Base-by-base conservation (phyloP, 805 yeast species). In the Yamadazyma sp. region DNA sequence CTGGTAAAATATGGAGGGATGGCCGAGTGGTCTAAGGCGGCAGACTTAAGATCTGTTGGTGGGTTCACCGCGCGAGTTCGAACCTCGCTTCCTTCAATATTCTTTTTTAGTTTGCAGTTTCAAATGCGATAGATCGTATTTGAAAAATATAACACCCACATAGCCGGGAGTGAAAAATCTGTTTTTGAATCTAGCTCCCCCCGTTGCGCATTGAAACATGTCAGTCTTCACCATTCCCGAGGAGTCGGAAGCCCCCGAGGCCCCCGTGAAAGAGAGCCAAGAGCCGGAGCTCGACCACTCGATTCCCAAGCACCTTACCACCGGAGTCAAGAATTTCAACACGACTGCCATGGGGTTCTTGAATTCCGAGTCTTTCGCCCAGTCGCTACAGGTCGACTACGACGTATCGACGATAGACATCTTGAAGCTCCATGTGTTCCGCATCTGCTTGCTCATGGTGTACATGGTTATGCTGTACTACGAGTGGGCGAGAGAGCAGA, bases 21-120 rank as follows among this genome's bases (percentile, higher is more conserved):
- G 70, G 70, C 70, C 70, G 70, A 64, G 70, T 63, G 68, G 70
- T 63, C 68, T 61, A 62, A 62, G 70, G 70, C 70, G 70, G 68
- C 60, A 57, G 70, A 64, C 70, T 64, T 64, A 64, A 64, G 70
- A 61, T 64, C 68, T 57, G 60, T 57, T 63, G 70, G 68, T 61
- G 66, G 48, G 45, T 47, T 60, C 67, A 62, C 70, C 70, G 70
- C 70, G 70, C 68, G 70, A 62, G 70, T 62, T 63, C 70, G 70
- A 63, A 62, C 67, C 68, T 62, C 68, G 69, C 69, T 60, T 56
- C 69, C 68, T 63, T 62, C 69, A 63, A 46, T 55, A 54, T 50
- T 43, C 53, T 54, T 57, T 52, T 41, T 32, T 13, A 25, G 12
- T 4, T 16, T n/a, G 16, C 10, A 20, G 15, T 11, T 20, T 30